Conservation (phyloP, 1,284 basidiomycete species). For the Singerocomus rubriflavus region DNA sequence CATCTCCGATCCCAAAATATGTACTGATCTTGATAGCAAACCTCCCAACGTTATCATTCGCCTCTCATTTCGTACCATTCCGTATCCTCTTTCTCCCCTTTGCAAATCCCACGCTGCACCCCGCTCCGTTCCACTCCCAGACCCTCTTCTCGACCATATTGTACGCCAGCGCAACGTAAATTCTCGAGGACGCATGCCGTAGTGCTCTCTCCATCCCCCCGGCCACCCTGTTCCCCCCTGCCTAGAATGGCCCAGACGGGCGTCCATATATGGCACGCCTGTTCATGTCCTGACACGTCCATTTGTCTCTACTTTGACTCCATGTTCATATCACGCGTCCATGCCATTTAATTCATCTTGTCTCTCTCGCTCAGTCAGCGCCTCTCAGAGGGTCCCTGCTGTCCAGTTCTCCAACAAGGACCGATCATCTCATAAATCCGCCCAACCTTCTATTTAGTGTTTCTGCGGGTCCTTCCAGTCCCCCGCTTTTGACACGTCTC, state of each 20-base stretch:
- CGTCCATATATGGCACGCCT: not conserved
- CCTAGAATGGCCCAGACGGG: constrained; percentile 6
- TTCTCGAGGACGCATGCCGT: constrained; percentile 12
- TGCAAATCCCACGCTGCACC: constrained; percentile 28
- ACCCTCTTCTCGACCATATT: too few species aligned
- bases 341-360: constrained; percentile 27
- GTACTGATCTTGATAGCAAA: constrained; percentile 26
- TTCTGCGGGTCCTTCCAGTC: constrained; percentile 22
- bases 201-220: constrained; percentile 23
- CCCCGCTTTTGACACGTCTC: constrained; percentile 16
- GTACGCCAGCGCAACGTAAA: constrained; percentile 19
- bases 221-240: constrained; percentile 16
- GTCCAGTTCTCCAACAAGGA: constrained; percentile 6
- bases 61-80: constrained; percentile 24
- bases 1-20: constrained; percentile 30
- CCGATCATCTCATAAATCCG: constrained; percentile 28
- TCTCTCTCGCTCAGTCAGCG: constrained; percentile 13
- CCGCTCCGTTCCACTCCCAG: not conserved
- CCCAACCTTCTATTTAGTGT: constrained; percentile 30
- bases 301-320: constrained; percentile 5
- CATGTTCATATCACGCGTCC: constrained; percentile 20
- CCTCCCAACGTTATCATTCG: constrained; percentile 31
- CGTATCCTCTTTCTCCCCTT: constrained; percentile 15
- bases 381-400: constrained; percentile 13
- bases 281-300: constrained; percentile 8